Base-by-base conservation (phyloP, 2,329 filamentous ascomycete species). In the Cadophora malorum region DNA sequence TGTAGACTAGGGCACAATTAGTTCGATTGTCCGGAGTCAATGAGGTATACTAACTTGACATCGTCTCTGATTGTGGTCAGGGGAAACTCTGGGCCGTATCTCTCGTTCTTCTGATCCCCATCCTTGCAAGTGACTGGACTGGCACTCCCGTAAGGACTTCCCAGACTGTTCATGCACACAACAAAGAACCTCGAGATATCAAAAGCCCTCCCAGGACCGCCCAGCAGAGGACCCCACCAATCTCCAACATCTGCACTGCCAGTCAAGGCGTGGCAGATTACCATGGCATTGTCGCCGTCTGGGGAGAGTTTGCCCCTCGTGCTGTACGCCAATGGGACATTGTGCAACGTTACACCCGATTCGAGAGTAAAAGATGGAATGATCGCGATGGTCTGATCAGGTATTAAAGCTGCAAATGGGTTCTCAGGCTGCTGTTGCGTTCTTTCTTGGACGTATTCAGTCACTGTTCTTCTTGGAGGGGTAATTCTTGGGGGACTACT, bases 51-150 rank as follows among this genome's bases (percentile, higher is more conserved):
- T 82, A 81, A 96, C 92, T 92, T 94, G 64, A 98, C 95, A 81
- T 99, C 96, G 78, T 99, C 96, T 72, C 95, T 86, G 71, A 99
- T 93, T 0, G 96, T 98, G 0, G 96, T 97, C 71, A 99, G 82
- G 58, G 96, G 96, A 74, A 99, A 99, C 77, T 99, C 96, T 0
- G 96, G 96, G 0, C 96, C 96, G 77, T 99, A 99, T 74, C 58
- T 56, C 28, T 66, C 65, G 70, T 92, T 89, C 63, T 83, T 83
- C 19, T 86, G 81, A 74, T 96, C 88, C 16, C 94, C 94, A 76
- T 97, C 90, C 79, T 93, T 96, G 74, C 90, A 90, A 1, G 96
- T 99, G 64, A 95, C 92, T 0, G 93, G 65, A 63, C 65, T 66
- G n/a, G 91, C 92, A 67, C 91, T 93, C 35, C 93, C 93, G 76